These are phyloP conservation scores for Aspergillus felis DNA, from an alignment of 2,329 filamentous ascomycete species.

Conservation along the genomic window DNA sequence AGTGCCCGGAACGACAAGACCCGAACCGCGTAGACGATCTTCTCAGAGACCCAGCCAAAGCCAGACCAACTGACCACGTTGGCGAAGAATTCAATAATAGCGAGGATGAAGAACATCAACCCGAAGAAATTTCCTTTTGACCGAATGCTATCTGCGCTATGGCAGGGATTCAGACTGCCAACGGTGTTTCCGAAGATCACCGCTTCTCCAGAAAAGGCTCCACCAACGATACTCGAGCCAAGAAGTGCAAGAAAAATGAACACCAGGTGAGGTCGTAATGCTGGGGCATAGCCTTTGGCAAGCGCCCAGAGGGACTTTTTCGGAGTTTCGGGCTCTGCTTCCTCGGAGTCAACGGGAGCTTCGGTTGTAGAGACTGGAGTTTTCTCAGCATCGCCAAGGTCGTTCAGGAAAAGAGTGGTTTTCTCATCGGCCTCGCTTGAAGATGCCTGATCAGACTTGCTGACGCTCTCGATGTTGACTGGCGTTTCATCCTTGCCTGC, in stretches of 20 bases:
- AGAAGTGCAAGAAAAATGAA: slow-evolving; percentile 48
- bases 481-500: slow-evolving; percentile 43
- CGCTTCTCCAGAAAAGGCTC: slow-evolving; percentile 55
- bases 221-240: slow-evolving; percentile 52
- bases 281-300: slow-evolving; percentile 23
- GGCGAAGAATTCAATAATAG: slow-evolving; percentile 56
- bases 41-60: slow-evolving; percentile 60
- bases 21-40: slow-evolving; percentile 60
- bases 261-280: slow-evolving; percentile 38
- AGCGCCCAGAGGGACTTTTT: slow-evolving; percentile 26
- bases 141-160: slow-evolving; percentile 46
- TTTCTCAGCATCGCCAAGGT: slow-evolving; percentile 11
- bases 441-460: slow-evolving; percentile 25
- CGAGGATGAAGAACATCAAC: slow-evolving; percentile 59
- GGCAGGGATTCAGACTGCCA: slow-evolving; percentile 54
- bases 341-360: slow-evolving; percentile 16
- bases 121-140: slow-evolving; percentile 52
- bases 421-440: slow-evolving; percentile 23
- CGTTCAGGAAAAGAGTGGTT: slow-evolving; percentile 2
- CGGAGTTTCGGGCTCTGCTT: slow-evolving; percentile 23
- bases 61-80: slow-evolving; percentile 58
- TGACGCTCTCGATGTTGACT: slow-evolving; percentile 42
- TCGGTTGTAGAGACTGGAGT: slow-evolving; percentile 13
- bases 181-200: slow-evolving; percentile 60
- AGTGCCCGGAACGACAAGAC: slow-evolving; percentile 62